phyloP scores from a whole-genome alignment of 805 yeast species.

The Nakazawaea pomicola region DNA sequence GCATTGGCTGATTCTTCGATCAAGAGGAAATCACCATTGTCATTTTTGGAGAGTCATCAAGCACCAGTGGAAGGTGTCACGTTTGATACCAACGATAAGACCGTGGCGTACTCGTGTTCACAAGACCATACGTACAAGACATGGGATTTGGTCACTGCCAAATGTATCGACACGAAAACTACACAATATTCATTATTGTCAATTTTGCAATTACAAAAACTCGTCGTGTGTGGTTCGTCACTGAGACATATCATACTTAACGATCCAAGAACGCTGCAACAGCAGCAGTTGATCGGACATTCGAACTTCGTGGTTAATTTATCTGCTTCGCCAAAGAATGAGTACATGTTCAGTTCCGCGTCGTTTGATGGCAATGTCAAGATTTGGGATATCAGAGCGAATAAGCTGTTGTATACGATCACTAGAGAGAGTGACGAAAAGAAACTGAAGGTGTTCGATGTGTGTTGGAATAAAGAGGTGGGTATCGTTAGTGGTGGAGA shows the following conservation, averaged over 20 bases:
- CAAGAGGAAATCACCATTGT: conserved; percentile 76
- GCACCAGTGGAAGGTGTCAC: conserved; percentile 85
- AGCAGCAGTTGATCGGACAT: conserved; percentile 79
- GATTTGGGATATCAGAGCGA: conserved; percentile 93
- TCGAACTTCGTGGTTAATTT: conserved; percentile 83
- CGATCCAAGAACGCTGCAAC: conserved; percentile 75
- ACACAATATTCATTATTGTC: conserved; percentile 85
- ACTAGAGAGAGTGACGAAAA: conserved; percentile 54
- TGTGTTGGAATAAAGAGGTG: conserved; percentile 72
- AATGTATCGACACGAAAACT: conserved; percentile 81
- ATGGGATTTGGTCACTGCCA: conserved; percentile 89
- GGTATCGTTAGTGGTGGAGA: conserved; percentile 93
- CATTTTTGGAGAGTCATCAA: conserved; percentile 73
- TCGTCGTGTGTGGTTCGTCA: conserved; percentile 90
- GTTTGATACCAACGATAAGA: conserved; percentile 65
- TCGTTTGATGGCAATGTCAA: conserved; percentile 96
- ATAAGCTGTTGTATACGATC: conserved; percentile 74
- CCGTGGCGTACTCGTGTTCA: conserved; percentile 90
- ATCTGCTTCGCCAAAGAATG: conserved; percentile 69
- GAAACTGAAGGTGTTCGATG: conserved; percentile 72
- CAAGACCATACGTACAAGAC: conserved; percentile 95
- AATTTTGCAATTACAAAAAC: conserved; percentile 59
- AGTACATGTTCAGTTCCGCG: conserved; percentile 79
- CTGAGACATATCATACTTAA: conserved; percentile 95
- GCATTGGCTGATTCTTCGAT: conserved; percentile 72